Evolutionary conservation across 2,329 filamentous ascomycete genomes (phyloP).

Genomic region (Lasiodiplodia citricola): DNA sequence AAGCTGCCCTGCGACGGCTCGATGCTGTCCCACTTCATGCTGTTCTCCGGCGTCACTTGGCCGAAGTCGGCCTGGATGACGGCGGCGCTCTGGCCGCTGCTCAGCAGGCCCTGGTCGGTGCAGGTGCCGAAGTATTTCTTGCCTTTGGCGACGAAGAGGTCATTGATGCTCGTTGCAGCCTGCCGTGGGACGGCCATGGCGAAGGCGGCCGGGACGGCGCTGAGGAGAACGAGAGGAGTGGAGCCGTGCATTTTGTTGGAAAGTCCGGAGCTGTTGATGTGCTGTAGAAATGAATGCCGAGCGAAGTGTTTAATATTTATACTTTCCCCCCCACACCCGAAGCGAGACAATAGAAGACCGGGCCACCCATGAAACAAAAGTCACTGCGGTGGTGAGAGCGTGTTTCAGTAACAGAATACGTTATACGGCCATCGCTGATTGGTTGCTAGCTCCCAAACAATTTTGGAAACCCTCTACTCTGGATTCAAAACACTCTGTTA

Average conservation of each 20-base stretch:
- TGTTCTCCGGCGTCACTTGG: constrained; percentile 70
- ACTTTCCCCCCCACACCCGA: background rate
- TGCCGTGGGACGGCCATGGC: constrained; percentile 35
- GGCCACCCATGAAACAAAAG: too few relatives aligned
- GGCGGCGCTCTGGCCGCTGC: constrained; percentile 54
- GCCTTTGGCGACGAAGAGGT: constrained; percentile 63
- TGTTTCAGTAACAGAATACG: constrained; percentile 3
- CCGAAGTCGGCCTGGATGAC: constrained; percentile 68
- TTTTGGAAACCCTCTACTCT: background rate
- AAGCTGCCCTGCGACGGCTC: constrained; percentile 57
- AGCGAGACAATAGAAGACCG: background rate
- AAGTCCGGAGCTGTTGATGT: background rate
- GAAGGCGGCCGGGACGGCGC: background rate
- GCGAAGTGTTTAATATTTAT: background rate
- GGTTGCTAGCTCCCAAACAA: background rate
- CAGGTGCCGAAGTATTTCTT: constrained; percentile 69
- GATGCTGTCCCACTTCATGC: constrained; percentile 70
- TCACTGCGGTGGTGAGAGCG: background rate
- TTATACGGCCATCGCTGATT: background rate
- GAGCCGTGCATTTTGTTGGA: background rate
- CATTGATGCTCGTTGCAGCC: constrained; percentile 52
- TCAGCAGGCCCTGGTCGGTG: constrained; percentile 61
- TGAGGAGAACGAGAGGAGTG: background rate
- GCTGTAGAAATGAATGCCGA: too few relatives aligned
- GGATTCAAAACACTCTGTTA: background rate